Base-by-base conservation (phyloP, 2,329 filamentous ascomycete genomes). In the Cordyceps militaris region DNA sequence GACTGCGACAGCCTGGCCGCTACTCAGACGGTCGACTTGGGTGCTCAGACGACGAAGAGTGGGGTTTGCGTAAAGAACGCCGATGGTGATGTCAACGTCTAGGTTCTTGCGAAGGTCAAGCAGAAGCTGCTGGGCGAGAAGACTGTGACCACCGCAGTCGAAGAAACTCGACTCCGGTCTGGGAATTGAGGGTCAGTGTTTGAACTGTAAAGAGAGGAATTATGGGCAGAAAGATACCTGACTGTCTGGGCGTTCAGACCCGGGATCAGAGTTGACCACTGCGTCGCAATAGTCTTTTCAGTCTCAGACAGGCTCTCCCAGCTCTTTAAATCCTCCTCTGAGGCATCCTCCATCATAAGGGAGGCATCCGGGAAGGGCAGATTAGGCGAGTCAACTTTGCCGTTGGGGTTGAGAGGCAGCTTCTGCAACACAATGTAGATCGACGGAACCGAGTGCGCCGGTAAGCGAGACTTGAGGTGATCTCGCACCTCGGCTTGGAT, bases 311-410 rank as follows among this genome's bases (percentile, higher is more conserved):
- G 56, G 0, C 65, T 36, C 19, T 82, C 81, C 60, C 84, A 84
- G 65, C 88, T 84, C 73, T 70, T 70, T 24, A 70, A 47, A 55
- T 73, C 70, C 53, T 71, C 70, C 11, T 70, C 69, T 0, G 69
- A 66, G 9, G 69, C 69, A 23, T 69, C 70, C 50, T 67, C 66
- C n/a, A 70, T 79, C 34, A 28, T 87, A 77, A 64, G 89, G 81
- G 13, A 83, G 82, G 24, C 84, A 70, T 93, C 89, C 0, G 89
- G 89, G 79, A 91, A 93, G 0, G 89, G 89, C 56, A 94, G 74
- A 1, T 84, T 85, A 21, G 88, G 87, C 68, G 84, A 86, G 71
- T 94, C 89, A 50, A 92, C 83, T 73, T 93, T 93, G 63, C 88
- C 87, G 63, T 91, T 90, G 16, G 88, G 87, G 67, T 89, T 40